These are phyloP conservation scores for Schizophyllum commune DNA, from an alignment of 1,284 basidiomycete genomes.

Conservation along the genomic window DNA sequence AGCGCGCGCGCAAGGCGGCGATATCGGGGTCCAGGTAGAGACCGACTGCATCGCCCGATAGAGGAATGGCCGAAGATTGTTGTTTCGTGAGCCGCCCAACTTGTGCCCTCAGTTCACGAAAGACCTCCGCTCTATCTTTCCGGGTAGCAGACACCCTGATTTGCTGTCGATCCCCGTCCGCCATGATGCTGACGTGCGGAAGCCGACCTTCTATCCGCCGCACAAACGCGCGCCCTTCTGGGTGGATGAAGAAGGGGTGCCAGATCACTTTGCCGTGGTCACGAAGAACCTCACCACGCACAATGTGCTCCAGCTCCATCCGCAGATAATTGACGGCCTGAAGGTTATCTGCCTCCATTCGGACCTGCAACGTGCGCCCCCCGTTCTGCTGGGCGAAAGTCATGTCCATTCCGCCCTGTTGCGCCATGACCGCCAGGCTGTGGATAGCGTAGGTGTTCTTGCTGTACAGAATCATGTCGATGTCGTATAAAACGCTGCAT, in stretches of 20 bases:
- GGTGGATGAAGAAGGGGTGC: conserved; percentile 49
- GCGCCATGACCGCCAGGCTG: conserved; percentile 17
- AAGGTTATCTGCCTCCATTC: conserved; percentile 21
- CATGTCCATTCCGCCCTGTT: neutral
- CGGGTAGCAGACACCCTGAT: conserved; percentile 43
- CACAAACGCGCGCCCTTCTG: conserved; percentile 37
- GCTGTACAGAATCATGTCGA: conserved; percentile 30
- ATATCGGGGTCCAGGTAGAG: conserved; percentile 35
- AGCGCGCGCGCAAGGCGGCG: conserved; percentile 18
- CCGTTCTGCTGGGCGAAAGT: neutral
- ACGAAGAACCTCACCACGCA: conserved; percentile 49
- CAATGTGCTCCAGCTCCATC: conserved; percentile 44
- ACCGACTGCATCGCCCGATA: conserved; percentile 33
- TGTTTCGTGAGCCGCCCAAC: conserved; percentile 32
- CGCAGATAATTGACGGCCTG: conserved; percentile 46
- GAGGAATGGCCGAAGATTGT: conserved; percentile 32
- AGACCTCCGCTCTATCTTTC: conserved; percentile 29
- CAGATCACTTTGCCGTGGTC: conserved; percentile 45
- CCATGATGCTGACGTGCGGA: conserved; percentile 33
- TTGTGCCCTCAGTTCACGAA: conserved; percentile 37
- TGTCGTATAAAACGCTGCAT: conserved; percentile 34
- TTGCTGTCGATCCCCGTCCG: conserved; percentile 30
- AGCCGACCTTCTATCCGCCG: conserved; percentile 29
- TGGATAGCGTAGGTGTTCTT: conserved; percentile 30
- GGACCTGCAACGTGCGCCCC: conserved; percentile 8